Base-by-base conservation (phyloP, 176 grass and related monocot species). In the Phragmites australis region DNA sequence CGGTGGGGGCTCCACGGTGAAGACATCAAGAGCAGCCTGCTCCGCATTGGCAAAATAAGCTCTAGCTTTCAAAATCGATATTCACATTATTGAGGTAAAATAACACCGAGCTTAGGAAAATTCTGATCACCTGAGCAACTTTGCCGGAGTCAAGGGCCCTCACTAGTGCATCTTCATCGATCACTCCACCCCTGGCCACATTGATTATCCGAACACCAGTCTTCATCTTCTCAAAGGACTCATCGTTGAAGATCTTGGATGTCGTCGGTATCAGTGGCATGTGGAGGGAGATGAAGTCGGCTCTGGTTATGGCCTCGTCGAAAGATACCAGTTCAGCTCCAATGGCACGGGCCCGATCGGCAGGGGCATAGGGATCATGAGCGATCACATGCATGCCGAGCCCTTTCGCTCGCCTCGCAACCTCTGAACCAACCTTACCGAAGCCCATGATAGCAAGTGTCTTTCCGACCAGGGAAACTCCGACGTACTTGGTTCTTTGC, bases 21-120 rank as follows among this genome's bases (percentile, higher is more conserved):
- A 99, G 72, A 99, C 92, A 93, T 99, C 93, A 86, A 99, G 89
- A 59, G 92, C 93, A 41, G 97, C 97, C 97, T 99, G 85, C 69
- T 85, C 77, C 27, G 83, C 22, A 82, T 67, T 82, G 72, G 57
- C 40, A 77, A 70, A 81, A 44, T 73, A 74, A 51, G 0, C 9
- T 72, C 39, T 4, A 72, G 14, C 65, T 66, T 78, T 82, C 72
- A 82, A 66, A 70, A 40, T 44, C 16, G 6, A 32, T 43, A 40
- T 67, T 65, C 21, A 78, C 58, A 58, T 34, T 7, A 45, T 12
- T 27, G 47, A 48, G 15, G 11, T 19, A 16, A 31, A 30, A 68
- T 46, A 55, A 44, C 52, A 48, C 15, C 17, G 40, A 54, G 47
- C 22, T 58, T 31, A 21, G 32, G 39, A 68, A 70, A 76, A 31